A percentile compares a stretch with the other conserved stretches of the same genome.
These are phyloP conservation scores for Sphaerulina vaccinii DNA, from an alignment of 2,329 filamentous ascomycete genomes.

Conservation along the genomic window DNA sequence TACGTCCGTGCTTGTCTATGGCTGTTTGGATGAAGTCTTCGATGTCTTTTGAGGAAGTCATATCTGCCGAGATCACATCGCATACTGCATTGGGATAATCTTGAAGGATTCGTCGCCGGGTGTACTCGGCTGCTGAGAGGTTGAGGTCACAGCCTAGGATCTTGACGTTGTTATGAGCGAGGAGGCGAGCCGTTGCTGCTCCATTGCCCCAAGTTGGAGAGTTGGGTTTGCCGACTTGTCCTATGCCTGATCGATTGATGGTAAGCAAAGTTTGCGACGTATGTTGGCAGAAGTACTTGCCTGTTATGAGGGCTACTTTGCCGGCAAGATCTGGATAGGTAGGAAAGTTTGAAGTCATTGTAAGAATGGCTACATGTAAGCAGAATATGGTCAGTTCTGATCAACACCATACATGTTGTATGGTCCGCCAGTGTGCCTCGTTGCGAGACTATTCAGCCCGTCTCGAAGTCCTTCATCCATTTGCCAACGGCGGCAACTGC, in stretches of 20 bases:
- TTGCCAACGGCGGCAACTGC: conserved; percentile 8
- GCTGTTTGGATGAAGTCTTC: conserved; percentile 40
- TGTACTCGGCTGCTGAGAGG: conserved; percentile 29
- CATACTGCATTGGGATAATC: conserved; percentile 39
- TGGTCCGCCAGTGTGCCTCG: too few relatives aligned
- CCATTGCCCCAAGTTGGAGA: conserved; percentile 53
- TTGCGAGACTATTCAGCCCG: background rate
- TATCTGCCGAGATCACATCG: conserved; percentile 38
- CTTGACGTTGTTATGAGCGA: conserved; percentile 50
- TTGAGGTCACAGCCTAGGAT: conserved; percentile 44
- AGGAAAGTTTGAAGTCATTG: conserved; percentile 24
- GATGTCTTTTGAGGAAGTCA: conserved; percentile 55
- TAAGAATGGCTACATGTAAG: background rate
- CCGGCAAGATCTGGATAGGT: conserved; percentile 38
- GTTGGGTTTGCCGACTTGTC: conserved; percentile 38
- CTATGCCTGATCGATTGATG: conserved; percentile 39
- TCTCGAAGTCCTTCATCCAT: background rate
- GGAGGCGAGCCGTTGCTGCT: conserved; percentile 49
- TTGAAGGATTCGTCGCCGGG: conserved; percentile 39
- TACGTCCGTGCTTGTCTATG: conserved; percentile 44
- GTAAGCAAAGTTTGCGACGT: background rate
- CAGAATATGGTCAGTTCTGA: too few relatives aligned
- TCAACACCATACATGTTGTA: too few relatives aligned
- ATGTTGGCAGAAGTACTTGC: background rate
- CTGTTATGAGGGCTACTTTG: conserved; percentile 48